Base-by-base conservation (phyloP, 192 early-diverging fungal genomes). In the Coemansia sp. region DNA sequence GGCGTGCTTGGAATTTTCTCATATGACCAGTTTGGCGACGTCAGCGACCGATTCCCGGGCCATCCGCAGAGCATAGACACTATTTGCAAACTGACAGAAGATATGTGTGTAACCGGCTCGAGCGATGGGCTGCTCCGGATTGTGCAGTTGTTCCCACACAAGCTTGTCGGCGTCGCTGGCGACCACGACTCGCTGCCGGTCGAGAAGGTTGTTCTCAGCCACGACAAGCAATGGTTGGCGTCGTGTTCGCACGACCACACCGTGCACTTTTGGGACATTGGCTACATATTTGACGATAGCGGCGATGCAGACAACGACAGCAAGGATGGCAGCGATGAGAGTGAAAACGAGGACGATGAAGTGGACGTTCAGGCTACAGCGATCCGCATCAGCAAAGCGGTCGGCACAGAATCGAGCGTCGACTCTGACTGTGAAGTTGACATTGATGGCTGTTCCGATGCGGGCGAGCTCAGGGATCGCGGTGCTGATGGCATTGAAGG, bases 31-130 rank as follows among this genome's bases (percentile, higher is more conserved):
- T 99, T 93, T 89, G 91, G 89, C 17, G 95, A 99, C 60, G 85
- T 88, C 53, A 89, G 87, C 15, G 97, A 99, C 77, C 85, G 97
- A 15, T 91, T 97, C 62, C 81, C 91, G 10, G 97, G 97, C 43
- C 97, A 99, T 63, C 95, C 95, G 21, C 83, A 83, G 50, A 89
- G 91, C 19, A 91, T 99, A 38, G 91, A 95, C 60, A 74, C 93
- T 0, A 84, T 99, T 24, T 82, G 82, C 65, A 90, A 89, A 67
- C 73, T 96, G 44, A 87, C 87, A 24, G 94, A 98, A 46, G 82
- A 88, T 56, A 83, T 86, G 45, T 82, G 97, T 10, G 83, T 87
- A 18, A 99, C 97, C 0, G 97, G 95, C 19, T 89, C 87, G 18
- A 86, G 89, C 61, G 97, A 99, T 71, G 97, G 97, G 22, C 84